A percentile compares a stretch with the other conserved stretches of the same genome.
phyloP scores from a whole-genome alignment of 192 early-diverging fungal species.

The Coemansia biformis region DNA sequence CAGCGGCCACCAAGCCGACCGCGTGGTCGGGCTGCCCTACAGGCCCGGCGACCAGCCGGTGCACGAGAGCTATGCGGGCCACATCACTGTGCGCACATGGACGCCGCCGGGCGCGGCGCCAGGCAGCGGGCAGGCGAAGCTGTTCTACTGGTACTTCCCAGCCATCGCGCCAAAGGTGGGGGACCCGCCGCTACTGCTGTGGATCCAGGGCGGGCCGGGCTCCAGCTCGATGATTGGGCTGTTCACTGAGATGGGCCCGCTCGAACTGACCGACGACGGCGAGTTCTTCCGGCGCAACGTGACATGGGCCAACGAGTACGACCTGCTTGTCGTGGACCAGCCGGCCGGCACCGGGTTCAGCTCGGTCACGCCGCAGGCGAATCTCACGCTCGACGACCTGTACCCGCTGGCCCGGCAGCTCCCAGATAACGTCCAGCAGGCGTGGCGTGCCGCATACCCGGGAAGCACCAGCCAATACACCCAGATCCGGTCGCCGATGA shows the following conservation, averaged over 20 bases:
- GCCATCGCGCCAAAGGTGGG: slow-evolving; percentile 55
- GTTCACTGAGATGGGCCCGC: slow-evolving; percentile 71
- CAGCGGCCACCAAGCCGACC: slow-evolving; percentile 17
- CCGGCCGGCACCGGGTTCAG: slow-evolving; percentile 73
- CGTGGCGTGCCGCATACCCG: slow-evolving; percentile 32
- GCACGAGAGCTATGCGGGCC: slow-evolving; percentile 56
- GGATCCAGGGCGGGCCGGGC: slow-evolving; percentile 84
- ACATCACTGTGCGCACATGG: slow-evolving; percentile 55
- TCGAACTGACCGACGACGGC: slow-evolving; percentile 55
- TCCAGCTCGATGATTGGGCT: slow-evolving; percentile 75
- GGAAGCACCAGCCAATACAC: slow-evolving; percentile 20
- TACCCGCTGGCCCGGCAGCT: slow-evolving; percentile 27
- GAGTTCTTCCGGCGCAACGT: slow-evolving; percentile 50
- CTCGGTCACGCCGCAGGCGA: slow-evolving; percentile 34
- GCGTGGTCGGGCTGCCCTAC: slow-evolving; percentile 39
- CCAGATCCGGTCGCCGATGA: slow-evolving; percentile 28
- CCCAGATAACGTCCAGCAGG: slow-evolving; percentile 13
- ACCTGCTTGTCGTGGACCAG: slow-evolving; percentile 74
- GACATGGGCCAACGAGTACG: slow-evolving; percentile 67
- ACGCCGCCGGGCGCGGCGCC: slow-evolving; percentile 21
- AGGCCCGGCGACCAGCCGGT: slow-evolving; percentile 53
- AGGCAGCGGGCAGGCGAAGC: slow-evolving; percentile 33
- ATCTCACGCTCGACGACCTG: slow-evolving; percentile 37
- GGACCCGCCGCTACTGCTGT: slow-evolving; percentile 64
- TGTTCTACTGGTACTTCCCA: slow-evolving; percentile 80